phyloP scores from a whole-genome alignment of 495 filamentous ascomycete genomes.

The Hypomontagnella monticulosa region DNA sequence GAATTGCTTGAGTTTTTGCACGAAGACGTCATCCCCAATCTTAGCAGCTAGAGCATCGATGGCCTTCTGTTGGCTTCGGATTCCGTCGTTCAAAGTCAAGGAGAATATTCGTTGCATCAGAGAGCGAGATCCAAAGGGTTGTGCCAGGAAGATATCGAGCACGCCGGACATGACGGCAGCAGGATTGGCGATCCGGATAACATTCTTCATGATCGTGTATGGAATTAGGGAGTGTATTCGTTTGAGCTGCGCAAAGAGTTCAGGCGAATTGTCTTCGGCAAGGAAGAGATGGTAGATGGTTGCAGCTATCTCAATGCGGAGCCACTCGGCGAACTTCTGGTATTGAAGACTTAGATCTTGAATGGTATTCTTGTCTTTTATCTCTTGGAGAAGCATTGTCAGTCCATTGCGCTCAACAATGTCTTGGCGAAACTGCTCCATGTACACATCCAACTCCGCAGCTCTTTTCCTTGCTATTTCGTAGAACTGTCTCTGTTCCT shows the following conservation, averaged over 20 bases:
- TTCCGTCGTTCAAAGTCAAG: slow-evolving; percentile 90
- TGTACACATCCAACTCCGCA: slow-evolving; percentile 93
- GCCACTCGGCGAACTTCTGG: slow-evolving; percentile 97
- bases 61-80: slow-evolving; percentile 80
- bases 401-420: slow-evolving; percentile 77
- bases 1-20: slow-evolving; percentile 82
- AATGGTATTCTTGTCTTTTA: slow-evolving; percentile 85
- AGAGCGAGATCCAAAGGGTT: slow-evolving; percentile 89
- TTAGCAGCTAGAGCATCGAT: slow-evolving; percentile 79
- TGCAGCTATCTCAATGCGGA: slow-evolving; percentile 95
- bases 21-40: slow-evolving; percentile 81
- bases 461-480: slow-evolving; percentile 92
- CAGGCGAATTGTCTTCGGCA: slow-evolving; percentile 96
- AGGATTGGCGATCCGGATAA: slow-evolving; percentile 94
- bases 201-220: slow-evolving; percentile 92
- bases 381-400: slow-evolving; percentile 91
- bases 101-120: slow-evolving; percentile 93
- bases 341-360: slow-evolving; percentile 92
- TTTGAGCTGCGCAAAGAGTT: slow-evolving; percentile 93
- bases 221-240: slow-evolving; percentile 92
- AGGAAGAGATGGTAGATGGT: slow-evolving; percentile 98
- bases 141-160: slow-evolving; percentile 92
- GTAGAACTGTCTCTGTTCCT: slow-evolving; percentile 94
- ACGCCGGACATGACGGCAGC: slow-evolving; percentile 94
- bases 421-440: slow-evolving; percentile 82